Evolutionary conservation across 2,329 filamentous ascomycete species (phyloP), one percentile per base, ranked within the genome.

Genomic region (Aspergillus fumigatus): DNA sequence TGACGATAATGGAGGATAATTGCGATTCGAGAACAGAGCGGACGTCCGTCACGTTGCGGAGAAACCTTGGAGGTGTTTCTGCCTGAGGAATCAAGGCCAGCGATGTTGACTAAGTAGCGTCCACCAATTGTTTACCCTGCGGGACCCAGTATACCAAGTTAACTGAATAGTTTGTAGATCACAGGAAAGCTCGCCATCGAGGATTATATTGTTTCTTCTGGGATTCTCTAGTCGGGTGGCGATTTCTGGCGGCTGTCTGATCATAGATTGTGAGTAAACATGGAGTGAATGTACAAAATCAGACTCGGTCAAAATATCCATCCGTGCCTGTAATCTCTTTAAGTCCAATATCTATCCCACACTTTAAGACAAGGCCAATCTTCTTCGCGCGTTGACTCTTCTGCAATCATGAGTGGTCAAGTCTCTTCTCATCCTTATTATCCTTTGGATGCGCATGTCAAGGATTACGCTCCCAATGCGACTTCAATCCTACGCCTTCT

Each of bases 391-490:
- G 19, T 27, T n/a, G 17, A 17, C 17, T 48, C 27, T 26, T n/a
- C 11, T 47, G 21, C 47, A 29, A 50, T 11, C 3, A 62, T 62
- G 59, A 29, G 47, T 45, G 14, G 51, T n/a, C 25, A 48, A 17
- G 29, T 19, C 29, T 19, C 38, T 56, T 29, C 69, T 29, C 87
- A 92, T 70, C 88, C 88, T 0, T 92, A 89, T 75, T 91, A 88
- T 67, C 89, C 89, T 4, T 68, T 86, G 23, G 82, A 84, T 53
- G 81, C 84, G 40, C 74, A 78, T 19, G 82, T 93, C 56, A 73
- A 80, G 2, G 81, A 79, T 58, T 92, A 89, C 72, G 74, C 84
- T 47, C 81, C 85, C 64, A 92, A 92, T 70, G 81, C 85, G 57
- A 80, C 81, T 67, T 77, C 80, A 49, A 81, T 88, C 4, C 68